Base-by-base conservation (phyloP, 768 basidiomycete genomes). In the button mushroom (Agaricus bisporus) region DNA sequence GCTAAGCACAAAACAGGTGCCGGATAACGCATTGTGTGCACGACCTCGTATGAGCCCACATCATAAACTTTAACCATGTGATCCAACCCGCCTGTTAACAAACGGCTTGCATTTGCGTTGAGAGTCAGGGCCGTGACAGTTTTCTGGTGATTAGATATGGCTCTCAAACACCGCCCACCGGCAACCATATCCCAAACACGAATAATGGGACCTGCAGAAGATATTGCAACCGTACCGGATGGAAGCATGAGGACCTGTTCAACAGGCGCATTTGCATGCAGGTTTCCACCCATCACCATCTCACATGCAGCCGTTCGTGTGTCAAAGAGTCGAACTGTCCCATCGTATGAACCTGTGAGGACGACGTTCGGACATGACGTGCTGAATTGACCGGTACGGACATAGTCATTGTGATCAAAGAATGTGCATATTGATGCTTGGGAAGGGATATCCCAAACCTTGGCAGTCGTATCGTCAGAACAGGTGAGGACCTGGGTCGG, bases 51-150 rank as follows among this genome's bases (percentile, higher is more conserved):
- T 14, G 83, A 83, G 64, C 88, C 82, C 36, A 95, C 84, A 68
- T 98, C 95, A 71, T 98, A 99, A 32, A 98, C 95, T 71, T 99
- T 99, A 54, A 98, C 91, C 88, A 99, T 89, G 60, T 95, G 94
- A 66, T 99, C 97, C 57, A 99, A 74, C 41, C 90, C 84, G 28
- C 93, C 97, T 0, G 91, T 92, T 43, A 99, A 74, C 2, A 98
- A 77, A 36, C 94, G 80, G 59, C 82, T 81, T 25, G 88, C 83
- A 47, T 74, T 78, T 28, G 86, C 64, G 64, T 92, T 86, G 67
- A 95, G 92, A 1, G 91, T 74, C 41, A 97, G 76, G 14, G 91
- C 80, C 0, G 95, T 98, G 52, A 99, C 82, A 2, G 97, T 94
- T 73, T 99, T 99, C 70, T 98, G 95, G 66, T 99, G 97, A 71